These are phyloP conservation scores for Capronia epimyces DNA, from an alignment of 2,329 filamentous ascomycete species.

Conservation along the genomic window DNA sequence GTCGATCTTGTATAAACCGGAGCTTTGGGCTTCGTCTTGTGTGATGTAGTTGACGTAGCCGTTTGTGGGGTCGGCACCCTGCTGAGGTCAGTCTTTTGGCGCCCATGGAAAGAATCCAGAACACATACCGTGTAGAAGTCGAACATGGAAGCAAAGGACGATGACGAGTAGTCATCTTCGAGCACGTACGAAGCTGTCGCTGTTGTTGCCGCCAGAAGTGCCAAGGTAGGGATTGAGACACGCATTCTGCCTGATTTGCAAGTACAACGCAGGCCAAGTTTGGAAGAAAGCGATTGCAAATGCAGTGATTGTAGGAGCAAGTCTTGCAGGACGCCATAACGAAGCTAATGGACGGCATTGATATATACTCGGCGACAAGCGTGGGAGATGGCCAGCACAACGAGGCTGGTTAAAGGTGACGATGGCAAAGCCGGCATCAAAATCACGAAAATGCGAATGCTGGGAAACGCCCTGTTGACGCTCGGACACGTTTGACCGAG, in stretches of 20 bases:
- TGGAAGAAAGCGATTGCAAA: neutral
- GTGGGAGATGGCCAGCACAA: constrained; percentile 1
- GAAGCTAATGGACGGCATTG: neutral
- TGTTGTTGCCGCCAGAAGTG: constrained; percentile 10
- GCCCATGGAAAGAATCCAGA: constrained; percentile 10
- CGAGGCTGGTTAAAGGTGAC: constrained; percentile 16
- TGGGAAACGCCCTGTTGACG: constrained; percentile 12
- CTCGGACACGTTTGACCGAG: constrained; percentile 5
- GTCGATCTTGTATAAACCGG: constrained; percentile 54
- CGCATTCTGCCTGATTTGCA: constrained; percentile 13
- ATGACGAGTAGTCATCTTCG: constrained; percentile 45
- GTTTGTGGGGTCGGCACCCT: constrained; percentile 61
- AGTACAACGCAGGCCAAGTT: neutral
- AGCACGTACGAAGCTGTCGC: constrained; percentile 38
- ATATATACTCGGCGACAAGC: constrained; percentile 14
- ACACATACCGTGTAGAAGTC: constrained; percentile 44
- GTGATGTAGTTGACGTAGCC: constrained; percentile 69
- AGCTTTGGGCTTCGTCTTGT: constrained; percentile 50
- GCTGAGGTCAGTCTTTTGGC: neutral
- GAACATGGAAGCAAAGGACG: constrained; percentile 50
- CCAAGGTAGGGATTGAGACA: constrained; percentile 11
- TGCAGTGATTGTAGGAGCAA: neutral
- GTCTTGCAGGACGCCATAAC: constrained; percentile 10
- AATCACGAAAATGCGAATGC: constrained; percentile 10
- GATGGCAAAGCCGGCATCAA: neutral